Base-by-base conservation (phyloP, 495 filamentous ascomycete genomes). In the Letharia lupina region DNA sequence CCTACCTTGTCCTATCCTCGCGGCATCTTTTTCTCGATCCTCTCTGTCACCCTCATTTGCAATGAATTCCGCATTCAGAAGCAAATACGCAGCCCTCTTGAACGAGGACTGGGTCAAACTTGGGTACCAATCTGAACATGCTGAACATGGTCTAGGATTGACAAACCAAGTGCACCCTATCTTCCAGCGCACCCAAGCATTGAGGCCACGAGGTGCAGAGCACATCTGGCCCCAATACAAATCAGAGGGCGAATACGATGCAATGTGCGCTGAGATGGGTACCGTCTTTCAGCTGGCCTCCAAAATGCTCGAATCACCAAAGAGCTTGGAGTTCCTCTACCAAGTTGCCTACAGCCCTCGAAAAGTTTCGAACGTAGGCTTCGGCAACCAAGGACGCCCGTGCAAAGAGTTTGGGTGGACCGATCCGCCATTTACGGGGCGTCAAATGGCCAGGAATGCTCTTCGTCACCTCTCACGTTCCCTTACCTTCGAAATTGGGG, bases 271-370 rank as follows among this genome's bases (percentile, higher is more conserved):
- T 4, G 62, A 57, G 20, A 3, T 64, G 62, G 62, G 56, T 42
- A 13, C 50, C 12, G 31, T 41, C 5, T 31, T 64, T 3, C 62
- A 41, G 13, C 37, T 64, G 37, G 62, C 62, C 13, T 57, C 62
- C 40, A 54, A 37, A 18, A 63, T 63, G 37, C 47, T 63, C 20
- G 35, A 56, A 35, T 33, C 39, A 20, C 50, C 62, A 18, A 41
- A 23, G n/a, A 64, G 62, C 48, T 31, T 64, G 23, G 62, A 64
- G 12, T 41, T 57, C 6, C 20, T 64, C n/a, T 64, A 64, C 23
- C 52, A 64, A 11, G 44, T 58, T 5, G 44, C 44, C 11, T 45
- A 64, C 40, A 52, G 50, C 23, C 62, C 62, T 13, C 62, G 62
- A 3, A 50, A 13, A 28, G 28, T 57, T 18, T 42, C 50, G 20